Evolutionary conservation across 257 asterid genomes (phyloP), one percentile per base, ranked within the genome.

Genomic region (Primulina eburnea): DNA sequence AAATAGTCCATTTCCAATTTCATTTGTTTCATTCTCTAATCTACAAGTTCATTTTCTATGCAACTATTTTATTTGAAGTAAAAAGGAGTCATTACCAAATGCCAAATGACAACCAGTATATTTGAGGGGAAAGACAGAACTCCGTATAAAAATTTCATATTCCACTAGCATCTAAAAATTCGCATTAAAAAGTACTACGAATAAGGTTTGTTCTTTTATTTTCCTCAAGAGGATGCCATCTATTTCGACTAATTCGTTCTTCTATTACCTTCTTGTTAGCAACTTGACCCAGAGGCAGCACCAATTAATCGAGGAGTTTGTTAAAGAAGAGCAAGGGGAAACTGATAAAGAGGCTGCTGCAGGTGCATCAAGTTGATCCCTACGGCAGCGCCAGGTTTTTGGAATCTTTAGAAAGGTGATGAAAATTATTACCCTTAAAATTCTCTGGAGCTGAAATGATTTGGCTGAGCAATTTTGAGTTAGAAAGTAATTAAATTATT

Each of bases 301-400:
- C 16, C 82, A 90, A 73, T 65, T 92, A 72, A 90, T 92, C 3
- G 96, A 92, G 75, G 97, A 92, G 79, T 90, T 92, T 71, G 85
- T 89, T 38, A 92, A 88, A 80, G 97, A 90, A 77, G 95, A 92
- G 75, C 86, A 80, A 73, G 69, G 85, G 14, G 96, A 88, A 62
- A 80, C 74, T 7, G 95, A 82, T 24, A 84, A 85, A 76, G 83
- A 81, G 1, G 86, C 91, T 14, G 97, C 93, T 66, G 98, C 96
- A 38, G 87, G 91, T 59, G 96, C 90, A 9, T 87, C 93, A 2
- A 74, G 90, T 68, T 92, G 88, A 83, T 47, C 30, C 34, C 5
- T 17, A 0, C 6, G 30, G 38, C 17, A 29, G 20, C 20, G 21
- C 21, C 8, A 16, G 21, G 57, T 10, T 50, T 35, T 18, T 34